Conservation (phyloP, 1,139 yeast species). For the Lodderomyces pseudojiufengensis region DNA sequence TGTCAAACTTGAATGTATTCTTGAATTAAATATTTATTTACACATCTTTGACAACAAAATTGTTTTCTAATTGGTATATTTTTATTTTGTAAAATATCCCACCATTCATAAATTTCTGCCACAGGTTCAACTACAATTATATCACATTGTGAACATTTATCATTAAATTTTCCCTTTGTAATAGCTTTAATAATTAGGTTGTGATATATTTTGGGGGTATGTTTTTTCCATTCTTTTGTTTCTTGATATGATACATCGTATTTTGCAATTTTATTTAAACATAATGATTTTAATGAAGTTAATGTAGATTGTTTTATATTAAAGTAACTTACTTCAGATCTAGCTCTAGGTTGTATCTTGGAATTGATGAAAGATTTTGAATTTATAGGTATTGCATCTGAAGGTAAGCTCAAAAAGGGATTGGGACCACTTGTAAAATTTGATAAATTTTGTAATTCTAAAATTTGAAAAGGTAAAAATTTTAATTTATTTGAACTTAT, state of each 20-base stretch:
- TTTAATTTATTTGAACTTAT: slow-evolving; percentile 36
- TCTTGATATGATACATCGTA: slow-evolving; percentile 46
- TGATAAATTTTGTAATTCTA: slow-evolving; percentile 26
- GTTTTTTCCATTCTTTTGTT: slow-evolving; percentile 39
- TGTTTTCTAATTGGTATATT: slow-evolving; percentile 37
- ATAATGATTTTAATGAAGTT: slow-evolving; percentile 28
- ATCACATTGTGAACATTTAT: slow-evolving; percentile 36
- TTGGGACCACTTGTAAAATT: slow-evolving; percentile 45
- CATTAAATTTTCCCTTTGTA: slow-evolving; percentile 35
- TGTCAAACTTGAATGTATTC: slow-evolving; percentile 23
- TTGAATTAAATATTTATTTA: slow-evolving; percentile 20
- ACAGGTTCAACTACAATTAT: slow-evolving; percentile 37
- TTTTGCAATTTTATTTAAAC: slow-evolving; percentile 34
- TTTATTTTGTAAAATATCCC: slow-evolving; percentile 40
- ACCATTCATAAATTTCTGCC: slow-evolving; percentile 46
- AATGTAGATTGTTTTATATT: slow-evolving; percentile 10
- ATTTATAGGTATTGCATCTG: slow-evolving; percentile 24
- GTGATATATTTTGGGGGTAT: slow-evolving; percentile 37
- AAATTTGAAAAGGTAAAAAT: slow-evolving; percentile 35
- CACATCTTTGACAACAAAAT: slow-evolving; percentile 41
- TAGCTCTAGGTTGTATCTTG: slow-evolving; percentile 11
- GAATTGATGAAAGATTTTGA: too few relatives aligned
- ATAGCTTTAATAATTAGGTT: slow-evolving; percentile 34
- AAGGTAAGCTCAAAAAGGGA: slow-evolving; percentile 27
- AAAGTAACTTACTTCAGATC: slow-evolving; percentile 23